Conservation (phyloP, 768 basidiomycete species). For the Trametes cinnabarina region DNA sequence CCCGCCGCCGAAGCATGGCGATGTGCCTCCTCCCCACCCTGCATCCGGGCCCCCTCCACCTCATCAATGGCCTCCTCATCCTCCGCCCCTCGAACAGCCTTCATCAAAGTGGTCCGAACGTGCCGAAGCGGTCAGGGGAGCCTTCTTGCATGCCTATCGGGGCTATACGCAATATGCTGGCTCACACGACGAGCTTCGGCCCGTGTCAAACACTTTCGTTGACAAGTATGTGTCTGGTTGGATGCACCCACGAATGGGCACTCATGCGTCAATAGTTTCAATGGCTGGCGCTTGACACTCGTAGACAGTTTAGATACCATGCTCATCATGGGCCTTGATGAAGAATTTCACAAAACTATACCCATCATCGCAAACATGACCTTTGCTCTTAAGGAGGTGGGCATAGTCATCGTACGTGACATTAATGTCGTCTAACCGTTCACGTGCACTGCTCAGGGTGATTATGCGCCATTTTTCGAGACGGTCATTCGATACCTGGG, state of each 20-base stretch:
- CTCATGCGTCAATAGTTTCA: too few relatives aligned
- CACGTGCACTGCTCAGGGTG: constrained; percentile 15
- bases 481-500: constrained; percentile 89
- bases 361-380: constrained; percentile 47
- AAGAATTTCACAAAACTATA: constrained; percentile 67
- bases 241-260: too few relatives aligned
- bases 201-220: constrained; percentile 44
- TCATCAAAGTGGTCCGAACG: constrained; percentile 48
- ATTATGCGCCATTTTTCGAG: constrained; percentile 65
- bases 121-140: constrained; percentile 55
- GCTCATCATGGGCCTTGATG: constrained; percentile 71
- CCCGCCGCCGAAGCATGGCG: background rate
- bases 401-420: constrained; percentile 30
- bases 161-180: constrained; percentile 61
- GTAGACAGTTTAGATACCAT: constrained; percentile 87
- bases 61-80: constrained; percentile 4
- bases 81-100: background rate
- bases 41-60: background rate
- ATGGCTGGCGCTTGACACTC: constrained; percentile 76
- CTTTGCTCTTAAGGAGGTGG: constrained; percentile 43
- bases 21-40: background rate
- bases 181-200: constrained; percentile 60
- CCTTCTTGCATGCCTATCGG: constrained; percentile 65
- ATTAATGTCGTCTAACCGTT: too few relatives aligned
- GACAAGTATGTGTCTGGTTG: constrained; percentile 57